phyloP scores from a whole-genome alignment of 495 filamentous ascomycete species.

The Penicillium flavigenum region DNA sequence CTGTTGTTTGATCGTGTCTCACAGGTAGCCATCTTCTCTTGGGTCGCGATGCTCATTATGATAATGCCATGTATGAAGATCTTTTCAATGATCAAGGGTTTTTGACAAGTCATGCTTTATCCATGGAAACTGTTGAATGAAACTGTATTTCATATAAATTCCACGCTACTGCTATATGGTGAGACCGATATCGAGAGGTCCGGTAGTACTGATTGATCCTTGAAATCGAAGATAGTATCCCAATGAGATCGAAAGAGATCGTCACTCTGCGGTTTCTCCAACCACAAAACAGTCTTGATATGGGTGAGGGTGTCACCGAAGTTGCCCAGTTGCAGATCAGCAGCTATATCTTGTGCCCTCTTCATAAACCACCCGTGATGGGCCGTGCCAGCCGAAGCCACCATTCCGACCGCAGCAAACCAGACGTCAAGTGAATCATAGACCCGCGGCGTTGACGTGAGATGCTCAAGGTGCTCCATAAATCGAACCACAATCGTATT shows the following conservation, averaged over 20 bases:
- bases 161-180: background rate
- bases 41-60: background rate
- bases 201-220: background rate
- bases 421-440: constrained; percentile 35
- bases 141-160: constrained; percentile 6
- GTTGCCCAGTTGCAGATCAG: constrained; percentile 18
- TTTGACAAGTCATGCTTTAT: too few relatives aligned
- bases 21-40: background rate
- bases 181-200: background rate
- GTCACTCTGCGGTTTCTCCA: constrained; percentile 23
- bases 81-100: too few relatives aligned
- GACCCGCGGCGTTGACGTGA: constrained; percentile 14
- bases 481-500: constrained; percentile 34
- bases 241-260: constrained; percentile 32
- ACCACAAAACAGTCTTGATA: constrained; percentile 39
- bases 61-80: background rate
- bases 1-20: background rate
- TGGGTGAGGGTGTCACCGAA: constrained; percentile 28
- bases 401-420: constrained; percentile 42
- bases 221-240: constrained; percentile 19
- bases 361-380: constrained; percentile 34
- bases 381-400: constrained; percentile 32
- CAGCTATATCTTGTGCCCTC: constrained; percentile 15
- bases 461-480: constrained; percentile 25
- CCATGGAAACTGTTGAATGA: background rate